These are phyloP conservation scores for Talaromyces sp. DNA, from an alignment of 2,329 filamentous ascomycete genomes.

Conservation along the genomic window DNA sequence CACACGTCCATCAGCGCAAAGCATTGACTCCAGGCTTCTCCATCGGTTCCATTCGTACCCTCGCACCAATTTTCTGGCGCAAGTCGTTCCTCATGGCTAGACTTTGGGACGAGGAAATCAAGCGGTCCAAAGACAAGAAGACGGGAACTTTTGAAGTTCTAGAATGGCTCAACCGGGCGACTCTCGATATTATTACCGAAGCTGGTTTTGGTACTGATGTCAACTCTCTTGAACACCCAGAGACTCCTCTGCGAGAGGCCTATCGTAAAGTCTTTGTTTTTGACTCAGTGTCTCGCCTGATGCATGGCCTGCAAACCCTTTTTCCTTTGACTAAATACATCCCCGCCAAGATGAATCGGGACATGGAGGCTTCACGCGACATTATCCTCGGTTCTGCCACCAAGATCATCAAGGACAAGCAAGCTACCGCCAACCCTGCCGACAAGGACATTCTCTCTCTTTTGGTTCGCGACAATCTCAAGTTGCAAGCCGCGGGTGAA, in stretches of 20 bases:
- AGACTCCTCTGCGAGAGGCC: slow-evolving; percentile 38
- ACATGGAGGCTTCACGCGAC: slow-evolving; percentile 32
- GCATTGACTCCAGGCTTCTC: slow-evolving; percentile 39
- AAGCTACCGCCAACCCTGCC: slow-evolving; percentile 30
- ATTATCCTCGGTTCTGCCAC: slow-evolving; percentile 38
- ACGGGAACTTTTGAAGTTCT: slow-evolving; percentile 37
- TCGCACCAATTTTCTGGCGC: slow-evolving; percentile 41
- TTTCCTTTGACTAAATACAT: slow-evolving; percentile 40
- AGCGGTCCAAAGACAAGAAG: slow-evolving; percentile 23
- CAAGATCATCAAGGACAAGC: slow-evolving; percentile 36
- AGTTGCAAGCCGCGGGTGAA: slow-evolving; percentile 37
- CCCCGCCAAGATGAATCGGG: slow-evolving; percentile 39
- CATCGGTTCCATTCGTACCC: slow-evolving; percentile 37
- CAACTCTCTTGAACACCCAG: slow-evolving; percentile 37
- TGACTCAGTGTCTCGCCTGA: slow-evolving; percentile 34
- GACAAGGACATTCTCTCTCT: slow-evolving; percentile 42
- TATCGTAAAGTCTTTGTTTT: slow-evolving; percentile 45
- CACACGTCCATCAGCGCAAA: slow-evolving; percentile 44
- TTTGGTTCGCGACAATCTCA: slow-evolving; percentile 42
- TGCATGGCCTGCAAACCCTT: slow-evolving; percentile 44
- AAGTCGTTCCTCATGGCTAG: slow-evolving; percentile 44
- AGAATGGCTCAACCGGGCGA: slow-evolving; percentile 45
- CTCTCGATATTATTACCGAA: slow-evolving; percentile 45
- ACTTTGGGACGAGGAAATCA: slow-evolving; percentile 39
- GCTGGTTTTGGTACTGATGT: slow-evolving; percentile 44